Percentiles rank a stretch among this genome's conserved stretches.
Evolutionary conservation across 331 rosid species (phyloP).

Genomic region (Dryas integrifolia): DNA sequence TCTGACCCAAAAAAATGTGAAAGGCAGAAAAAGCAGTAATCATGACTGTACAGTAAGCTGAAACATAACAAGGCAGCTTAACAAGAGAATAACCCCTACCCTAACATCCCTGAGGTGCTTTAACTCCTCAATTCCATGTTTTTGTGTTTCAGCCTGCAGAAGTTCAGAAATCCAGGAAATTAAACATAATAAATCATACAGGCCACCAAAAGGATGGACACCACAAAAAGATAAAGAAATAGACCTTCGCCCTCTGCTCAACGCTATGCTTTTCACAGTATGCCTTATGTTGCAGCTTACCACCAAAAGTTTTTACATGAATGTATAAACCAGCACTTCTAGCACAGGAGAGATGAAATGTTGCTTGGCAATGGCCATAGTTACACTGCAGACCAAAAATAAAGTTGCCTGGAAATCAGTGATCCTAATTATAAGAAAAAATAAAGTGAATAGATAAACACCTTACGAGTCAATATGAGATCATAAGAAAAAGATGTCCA

Average conservation of each 20-base stretch:
- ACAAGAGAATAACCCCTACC: slow-evolving; percentile 43
- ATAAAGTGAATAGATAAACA: background rate
- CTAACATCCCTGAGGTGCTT: slow-evolving; percentile 78
- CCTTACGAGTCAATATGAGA: slow-evolving; percentile 4
- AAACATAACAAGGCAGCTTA: background rate
- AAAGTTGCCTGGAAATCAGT: background rate
- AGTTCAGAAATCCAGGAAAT: slow-evolving; percentile 15
- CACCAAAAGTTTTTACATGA: slow-evolving; percentile 60
- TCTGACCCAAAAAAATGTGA: too few species aligned
- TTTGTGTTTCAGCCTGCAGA: slow-evolving; percentile 82
- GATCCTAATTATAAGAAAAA: background rate
- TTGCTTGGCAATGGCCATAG: slow-evolving; percentile 81
- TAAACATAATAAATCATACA: slow-evolving; percentile 13
- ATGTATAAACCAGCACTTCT: slow-evolving; percentile 82
- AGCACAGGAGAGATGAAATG: slow-evolving; percentile 89
- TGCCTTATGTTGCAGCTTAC: slow-evolving; percentile 88
- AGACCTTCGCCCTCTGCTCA: slow-evolving; percentile 92
- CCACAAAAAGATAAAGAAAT: slow-evolving; percentile 3
- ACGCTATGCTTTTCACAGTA: slow-evolving; percentile 90
- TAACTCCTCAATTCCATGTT: slow-evolving; percentile 84
- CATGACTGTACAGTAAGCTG: background rate
- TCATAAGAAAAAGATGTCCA: background rate
- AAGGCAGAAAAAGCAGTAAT: background rate
- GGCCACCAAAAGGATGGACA: slow-evolving; percentile 4
- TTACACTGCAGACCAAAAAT: slow-evolving; percentile 65